phyloP scores from a whole-genome alignment of 1,139 yeast genomes.

The Sugiyamaella xylanicola region DNA sequence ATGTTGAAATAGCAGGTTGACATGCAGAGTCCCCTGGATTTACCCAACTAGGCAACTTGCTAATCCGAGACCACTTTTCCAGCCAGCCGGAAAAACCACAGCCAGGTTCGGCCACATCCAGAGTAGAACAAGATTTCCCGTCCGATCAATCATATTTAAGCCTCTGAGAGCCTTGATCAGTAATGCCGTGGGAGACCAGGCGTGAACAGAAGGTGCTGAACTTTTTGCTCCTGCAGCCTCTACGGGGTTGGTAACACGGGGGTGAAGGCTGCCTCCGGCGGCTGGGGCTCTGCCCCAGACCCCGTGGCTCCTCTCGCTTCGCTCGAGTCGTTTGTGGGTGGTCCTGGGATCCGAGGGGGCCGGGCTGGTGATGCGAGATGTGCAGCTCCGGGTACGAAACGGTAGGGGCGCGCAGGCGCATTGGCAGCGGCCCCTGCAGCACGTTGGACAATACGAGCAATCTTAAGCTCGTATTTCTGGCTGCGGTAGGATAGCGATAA shows the following conservation, averaged over 20 bases:
- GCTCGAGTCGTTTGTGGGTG: no score
- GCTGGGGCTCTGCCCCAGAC: background rate
- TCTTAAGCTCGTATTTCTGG: background rate
- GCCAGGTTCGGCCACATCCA: background rate
- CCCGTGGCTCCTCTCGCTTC: background rate
- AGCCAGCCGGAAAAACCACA: no score
- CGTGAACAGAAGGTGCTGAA: slow-evolving; percentile 2
- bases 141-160: slow-evolving; percentile 1
- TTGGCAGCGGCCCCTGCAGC: background rate
- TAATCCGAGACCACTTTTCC: no score
- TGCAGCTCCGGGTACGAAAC: no score
- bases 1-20: no score
- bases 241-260: no score
- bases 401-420: no score
- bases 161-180: slow-evolving; percentile 3
- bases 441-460: background rate
- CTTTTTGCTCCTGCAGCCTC: no score
- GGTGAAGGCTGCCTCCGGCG: background rate
- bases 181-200: slow-evolving; percentile 3
- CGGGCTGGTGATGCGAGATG: no score
- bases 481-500: background rate
- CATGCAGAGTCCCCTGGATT: slow-evolving; percentile 2
- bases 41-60: slow-evolving; percentile 1
- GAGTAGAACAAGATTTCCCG: slow-evolving; percentile 1
- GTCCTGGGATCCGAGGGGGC: no score